Percentiles rank a stretch among this genome's conserved stretches.
Conservation (phyloP, 148 eudicot genomes). For the Camellia japonica region DNA sequence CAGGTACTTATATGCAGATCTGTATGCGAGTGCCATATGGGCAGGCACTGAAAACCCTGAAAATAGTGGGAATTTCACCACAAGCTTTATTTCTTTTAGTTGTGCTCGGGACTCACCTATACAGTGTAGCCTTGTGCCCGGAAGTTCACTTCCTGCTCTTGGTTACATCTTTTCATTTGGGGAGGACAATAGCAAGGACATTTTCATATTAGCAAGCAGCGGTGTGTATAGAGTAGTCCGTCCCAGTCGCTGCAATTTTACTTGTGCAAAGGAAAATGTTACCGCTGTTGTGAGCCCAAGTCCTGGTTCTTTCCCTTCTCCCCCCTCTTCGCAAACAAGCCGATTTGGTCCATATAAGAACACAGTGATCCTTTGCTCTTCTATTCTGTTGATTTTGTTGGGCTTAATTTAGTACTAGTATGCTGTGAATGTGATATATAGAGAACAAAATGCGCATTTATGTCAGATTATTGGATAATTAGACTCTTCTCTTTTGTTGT, state of each 20-base stretch:
- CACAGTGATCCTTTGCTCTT: constrained; percentile 9
- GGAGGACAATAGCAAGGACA: constrained; percentile 66
- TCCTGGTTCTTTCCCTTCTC: constrained; percentile 8
- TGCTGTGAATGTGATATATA: background rate
- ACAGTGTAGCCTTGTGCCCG: constrained; percentile 47
- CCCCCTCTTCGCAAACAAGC: constrained; percentile 25
- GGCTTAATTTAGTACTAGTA: constrained; percentile 9
- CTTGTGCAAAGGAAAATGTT: constrained; percentile 58
- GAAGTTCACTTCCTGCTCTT: constrained; percentile 53
- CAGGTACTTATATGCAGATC: constrained; percentile 82
- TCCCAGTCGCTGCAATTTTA: constrained; percentile 67
- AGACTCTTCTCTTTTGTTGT: background rate
- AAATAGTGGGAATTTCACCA: constrained; percentile 67
- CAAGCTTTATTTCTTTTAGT: constrained; percentile 33
- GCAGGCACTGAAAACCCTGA: constrained; percentile 67
- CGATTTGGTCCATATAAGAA: background rate
- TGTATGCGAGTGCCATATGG: constrained; percentile 65
- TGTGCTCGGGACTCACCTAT: constrained; percentile 78
- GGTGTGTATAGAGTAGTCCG: constrained; percentile 74
- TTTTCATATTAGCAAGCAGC: constrained; percentile 57
- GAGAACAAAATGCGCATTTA: background rate
- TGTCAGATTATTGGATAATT: background rate
- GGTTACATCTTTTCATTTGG: constrained; percentile 77
- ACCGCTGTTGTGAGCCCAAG: constrained; percentile 18
- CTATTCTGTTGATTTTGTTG: constrained; percentile 15